A percentile compares a stretch with the other conserved stretches of the same genome.
Conservation (phyloP, 208 protist genomes). For the Trypanosoma melophagium region DNA sequence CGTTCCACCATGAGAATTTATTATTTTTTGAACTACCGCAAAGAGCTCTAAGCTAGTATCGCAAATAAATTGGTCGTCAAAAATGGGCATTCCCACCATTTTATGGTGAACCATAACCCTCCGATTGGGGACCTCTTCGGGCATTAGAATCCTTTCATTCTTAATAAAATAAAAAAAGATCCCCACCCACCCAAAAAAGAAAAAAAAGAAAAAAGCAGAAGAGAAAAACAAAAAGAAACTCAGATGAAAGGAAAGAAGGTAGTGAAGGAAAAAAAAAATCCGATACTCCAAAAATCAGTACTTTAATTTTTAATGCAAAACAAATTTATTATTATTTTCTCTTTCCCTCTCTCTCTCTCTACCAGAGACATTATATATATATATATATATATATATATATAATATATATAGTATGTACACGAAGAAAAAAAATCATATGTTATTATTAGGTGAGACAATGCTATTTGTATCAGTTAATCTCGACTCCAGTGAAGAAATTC, state of each 20-base stretch:
- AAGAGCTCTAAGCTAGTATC: conserved; percentile 36
- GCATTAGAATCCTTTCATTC: neutral
- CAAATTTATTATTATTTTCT: too few species aligned
- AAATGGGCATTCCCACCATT: conserved; percentile 74
- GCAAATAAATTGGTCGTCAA: conserved; percentile 52
- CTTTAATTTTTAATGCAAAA: too few species aligned
- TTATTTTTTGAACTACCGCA: conserved; percentile 47
- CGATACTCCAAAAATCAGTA: too few species aligned
- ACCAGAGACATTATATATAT: neutral
- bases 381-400: neutral
- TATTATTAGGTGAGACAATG: neutral
- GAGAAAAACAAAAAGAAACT: conserved; percentile 11
- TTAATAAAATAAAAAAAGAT: neutral
- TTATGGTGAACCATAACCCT: conserved; percentile 41
- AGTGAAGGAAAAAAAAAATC: conserved; percentile 4
- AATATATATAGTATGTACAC: conserved; percentile 8
- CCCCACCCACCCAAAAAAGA: neutral
- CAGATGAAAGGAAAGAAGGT: conserved; percentile 12
- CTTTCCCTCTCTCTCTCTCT: too few species aligned
- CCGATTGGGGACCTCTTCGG: neutral
- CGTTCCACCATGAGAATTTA: conserved; percentile 53
- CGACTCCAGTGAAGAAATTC: conserved; percentile 17
- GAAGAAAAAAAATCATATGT: conserved; percentile 14
- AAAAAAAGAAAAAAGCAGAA: conserved; percentile 15
- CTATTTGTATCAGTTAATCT: neutral